Conservation (phyloP, 2,329 filamentous ascomycete genomes). For the Neurospora sp. region DNA sequence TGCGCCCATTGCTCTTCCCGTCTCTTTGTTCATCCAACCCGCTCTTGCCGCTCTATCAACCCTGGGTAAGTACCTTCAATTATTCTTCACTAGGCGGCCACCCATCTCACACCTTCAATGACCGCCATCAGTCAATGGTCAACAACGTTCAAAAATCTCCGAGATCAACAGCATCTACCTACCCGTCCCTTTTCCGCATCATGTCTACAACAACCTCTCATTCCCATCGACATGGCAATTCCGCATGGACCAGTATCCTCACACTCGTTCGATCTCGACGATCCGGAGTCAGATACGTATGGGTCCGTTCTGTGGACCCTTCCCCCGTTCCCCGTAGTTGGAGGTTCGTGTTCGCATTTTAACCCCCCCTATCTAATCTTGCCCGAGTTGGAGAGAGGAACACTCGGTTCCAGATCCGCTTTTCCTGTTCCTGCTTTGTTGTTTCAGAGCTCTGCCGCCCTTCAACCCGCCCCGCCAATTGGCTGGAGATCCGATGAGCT, state of each 20-base stretch:
- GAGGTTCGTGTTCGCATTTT: background rate
- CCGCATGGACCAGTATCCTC: background rate
- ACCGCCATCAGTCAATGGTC: background rate
- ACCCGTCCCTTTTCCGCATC: background rate
- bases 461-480: background rate
- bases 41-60: background rate
- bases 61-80: background rate
- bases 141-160: background rate
- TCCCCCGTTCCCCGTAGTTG: background rate
- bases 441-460: background rate
- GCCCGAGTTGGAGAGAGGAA: background rate
- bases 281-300: background rate
- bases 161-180: background rate
- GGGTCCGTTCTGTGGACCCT: background rate
- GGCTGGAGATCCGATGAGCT: background rate
- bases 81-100: background rate
- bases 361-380: background rate
- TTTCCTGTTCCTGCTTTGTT: background rate
- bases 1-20: background rate
- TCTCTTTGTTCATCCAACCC: background rate
- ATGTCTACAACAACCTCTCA: background rate
- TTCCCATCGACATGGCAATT: background rate
- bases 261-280: background rate
- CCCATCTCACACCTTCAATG: background rate
- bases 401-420: background rate